A percentile compares a stretch with the other conserved stretches of the same genome.
Conservation (phyloP, 257 asterid genomes). For the Thymus quinquecostatus region DNA sequence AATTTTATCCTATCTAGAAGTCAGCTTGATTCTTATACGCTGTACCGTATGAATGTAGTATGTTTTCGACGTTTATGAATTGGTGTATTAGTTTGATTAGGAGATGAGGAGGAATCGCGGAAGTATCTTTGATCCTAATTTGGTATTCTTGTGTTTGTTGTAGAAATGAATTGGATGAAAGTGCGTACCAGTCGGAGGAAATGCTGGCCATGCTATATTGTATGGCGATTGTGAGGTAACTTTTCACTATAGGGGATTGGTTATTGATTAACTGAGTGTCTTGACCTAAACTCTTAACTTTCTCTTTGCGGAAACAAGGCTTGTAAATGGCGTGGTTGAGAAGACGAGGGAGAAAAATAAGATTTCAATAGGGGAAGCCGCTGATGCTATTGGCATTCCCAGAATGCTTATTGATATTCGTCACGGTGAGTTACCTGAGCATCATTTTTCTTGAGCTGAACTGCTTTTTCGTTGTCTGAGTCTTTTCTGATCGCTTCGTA, state of each 20-base stretch:
- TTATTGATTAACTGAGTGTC: slow-evolving; percentile 7
- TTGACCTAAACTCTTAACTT: neutral
- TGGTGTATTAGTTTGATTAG: neutral
- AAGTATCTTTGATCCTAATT: neutral
- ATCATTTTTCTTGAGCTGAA: slow-evolving; percentile 23
- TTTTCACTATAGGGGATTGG: slow-evolving; percentile 3
- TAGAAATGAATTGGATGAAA: slow-evolving; percentile 57
- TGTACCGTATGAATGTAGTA: neutral
- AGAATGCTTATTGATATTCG: slow-evolving; percentile 93
- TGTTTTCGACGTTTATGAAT: slow-evolving; percentile 1
- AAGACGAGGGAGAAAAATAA: slow-evolving; percentile 73
- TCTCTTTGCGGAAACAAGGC: slow-evolving; percentile 46
- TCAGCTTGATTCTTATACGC: neutral
- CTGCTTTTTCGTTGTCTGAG: neutral
- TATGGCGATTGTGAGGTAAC: slow-evolving; percentile 86
- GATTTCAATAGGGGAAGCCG: slow-evolving; percentile 84
- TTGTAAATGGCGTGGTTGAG: slow-evolving; percentile 86
- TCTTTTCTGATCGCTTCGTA: no score
- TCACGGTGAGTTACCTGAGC: slow-evolving; percentile 58
- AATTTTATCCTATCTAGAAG: slow-evolving; percentile 5
- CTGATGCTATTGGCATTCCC: slow-evolving; percentile 76
- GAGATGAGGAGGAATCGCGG: neutral
- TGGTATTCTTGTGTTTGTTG: slow-evolving; percentile 28
- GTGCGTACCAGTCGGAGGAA: slow-evolving; percentile 64
- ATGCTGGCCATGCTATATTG: slow-evolving; percentile 71